These are phyloP conservation scores for Coniochaeta sp. DNA, from an alignment of 2,329 filamentous ascomycete genomes.

Conservation along the genomic window DNA sequence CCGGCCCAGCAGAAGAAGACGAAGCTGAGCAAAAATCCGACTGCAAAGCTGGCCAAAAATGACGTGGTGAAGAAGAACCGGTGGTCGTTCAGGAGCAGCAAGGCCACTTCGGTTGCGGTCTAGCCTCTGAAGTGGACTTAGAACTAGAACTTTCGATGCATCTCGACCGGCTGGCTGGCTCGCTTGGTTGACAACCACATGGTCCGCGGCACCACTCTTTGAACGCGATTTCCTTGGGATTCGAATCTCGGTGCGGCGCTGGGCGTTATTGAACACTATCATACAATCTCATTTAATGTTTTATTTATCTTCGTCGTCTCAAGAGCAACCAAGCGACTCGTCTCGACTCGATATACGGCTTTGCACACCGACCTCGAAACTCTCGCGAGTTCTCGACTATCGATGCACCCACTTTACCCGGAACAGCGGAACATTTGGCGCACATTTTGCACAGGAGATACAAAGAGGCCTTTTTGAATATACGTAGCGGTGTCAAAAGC, in stretches of 20 bases:
- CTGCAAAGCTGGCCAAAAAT: constrained; percentile 10
- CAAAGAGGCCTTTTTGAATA: background rate
- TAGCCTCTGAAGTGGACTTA: background rate
- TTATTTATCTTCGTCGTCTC: background rate
- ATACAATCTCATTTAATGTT: background rate
- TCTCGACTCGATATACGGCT: background rate
- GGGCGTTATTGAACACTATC: background rate
- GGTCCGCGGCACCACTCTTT: background rate
- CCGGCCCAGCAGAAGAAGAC: constrained; percentile 10
- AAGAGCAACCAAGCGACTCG: background rate
- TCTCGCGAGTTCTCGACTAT: background rate
- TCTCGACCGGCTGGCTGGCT: background rate
- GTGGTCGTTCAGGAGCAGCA: constrained; percentile 18
- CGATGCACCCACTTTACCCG: background rate
- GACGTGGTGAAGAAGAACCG: constrained; percentile 14
- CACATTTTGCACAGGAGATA: background rate
- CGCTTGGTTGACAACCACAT: background rate
- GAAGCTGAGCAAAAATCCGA: constrained; percentile 16
- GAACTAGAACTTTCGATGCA: background rate
- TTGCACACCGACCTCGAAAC: background rate
- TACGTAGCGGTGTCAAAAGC: background rate
- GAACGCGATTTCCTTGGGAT: background rate
- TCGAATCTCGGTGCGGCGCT: background rate
- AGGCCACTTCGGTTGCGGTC: background rate
- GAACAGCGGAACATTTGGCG: background rate